Evolutionary conservation across 805 yeast genomes (phyloP).

Genomic region (Jamesozyma piceae): DNA sequence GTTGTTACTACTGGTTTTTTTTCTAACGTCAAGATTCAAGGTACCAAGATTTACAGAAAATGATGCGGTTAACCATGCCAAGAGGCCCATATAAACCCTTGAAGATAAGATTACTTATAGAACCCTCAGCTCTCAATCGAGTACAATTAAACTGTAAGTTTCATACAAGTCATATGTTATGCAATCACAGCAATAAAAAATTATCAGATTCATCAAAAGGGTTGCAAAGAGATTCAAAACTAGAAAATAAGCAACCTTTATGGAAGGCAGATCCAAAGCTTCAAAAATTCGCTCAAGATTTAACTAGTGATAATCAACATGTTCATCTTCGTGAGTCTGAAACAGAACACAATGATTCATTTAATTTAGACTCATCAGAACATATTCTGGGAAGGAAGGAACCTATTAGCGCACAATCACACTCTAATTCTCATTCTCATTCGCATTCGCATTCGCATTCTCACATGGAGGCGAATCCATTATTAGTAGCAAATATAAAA

Average conservation of each 20-base stretch:
- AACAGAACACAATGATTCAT: constrained; percentile 34
- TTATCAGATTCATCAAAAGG: not conserved
- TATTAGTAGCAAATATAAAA: constrained; percentile 34
- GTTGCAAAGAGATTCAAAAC: not conserved
- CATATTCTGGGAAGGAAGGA: not conserved
- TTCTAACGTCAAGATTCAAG: no score
- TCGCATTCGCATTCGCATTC: constrained; percentile 30
- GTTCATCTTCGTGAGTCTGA: constrained; percentile 36
- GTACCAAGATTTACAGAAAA: no score
- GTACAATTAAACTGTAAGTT: not conserved
- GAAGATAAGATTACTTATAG: not conserved
- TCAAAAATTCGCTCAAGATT: constrained; percentile 11
- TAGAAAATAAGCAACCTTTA: not conserved
- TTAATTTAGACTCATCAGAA: not conserved
- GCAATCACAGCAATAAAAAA: no score
- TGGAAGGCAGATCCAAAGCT: constrained; percentile 15
- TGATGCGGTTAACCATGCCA: no score
- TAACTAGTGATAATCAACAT: constrained; percentile 28
- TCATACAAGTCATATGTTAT: not conserved
- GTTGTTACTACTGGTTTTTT: no score
- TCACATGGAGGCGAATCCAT: constrained; percentile 27
- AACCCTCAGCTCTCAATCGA: not conserved
- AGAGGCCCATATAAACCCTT: not conserved
- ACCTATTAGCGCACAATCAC: constrained; percentile 20
- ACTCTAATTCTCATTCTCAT: constrained; percentile 26